Evolutionary conservation across 2,329 filamentous ascomycete species (phyloP).

Genomic region (Xylaria sp.): DNA sequence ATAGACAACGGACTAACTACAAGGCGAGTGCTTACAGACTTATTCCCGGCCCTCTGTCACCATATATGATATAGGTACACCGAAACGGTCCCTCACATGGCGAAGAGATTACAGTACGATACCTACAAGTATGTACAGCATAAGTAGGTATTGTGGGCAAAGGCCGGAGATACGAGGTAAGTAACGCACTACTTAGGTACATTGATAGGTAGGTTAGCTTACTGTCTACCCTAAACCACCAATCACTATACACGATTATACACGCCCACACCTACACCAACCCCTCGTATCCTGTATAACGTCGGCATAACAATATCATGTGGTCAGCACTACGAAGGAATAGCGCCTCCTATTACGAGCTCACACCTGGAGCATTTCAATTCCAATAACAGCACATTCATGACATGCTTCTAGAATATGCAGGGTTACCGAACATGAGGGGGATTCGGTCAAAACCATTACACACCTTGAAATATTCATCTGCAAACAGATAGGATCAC

Average conservation of each 20-base stretch:
- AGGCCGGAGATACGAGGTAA: constrained; percentile 19
- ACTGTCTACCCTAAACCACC: constrained; percentile 1
- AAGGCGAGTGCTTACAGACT: no score
- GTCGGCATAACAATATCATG: neutral
- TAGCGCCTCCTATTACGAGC: constrained; percentile 22
- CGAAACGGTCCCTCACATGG: neutral
- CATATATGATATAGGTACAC: constrained; percentile 11
- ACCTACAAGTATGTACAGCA: neutral
- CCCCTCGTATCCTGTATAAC: constrained; percentile 17
- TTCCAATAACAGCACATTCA: neutral
- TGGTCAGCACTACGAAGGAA: constrained; percentile 3
- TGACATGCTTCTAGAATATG: constrained; percentile 2
- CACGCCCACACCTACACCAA: constrained; percentile 3
- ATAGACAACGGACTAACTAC: no score
- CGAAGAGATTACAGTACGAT: neutral
- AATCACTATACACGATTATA: neutral
- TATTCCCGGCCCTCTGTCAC: neutral
- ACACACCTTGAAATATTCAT: constrained; percentile 1
- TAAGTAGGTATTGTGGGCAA: neutral
- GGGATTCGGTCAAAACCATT: neutral
- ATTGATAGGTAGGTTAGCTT: neutral
- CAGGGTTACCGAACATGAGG: constrained; percentile 14
- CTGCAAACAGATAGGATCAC: constrained; percentile 12
- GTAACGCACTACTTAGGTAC: neutral
- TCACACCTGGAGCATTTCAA: neutral